phyloP scores from a whole-genome alignment of 176 grass and related monocot species.

The Luzula sylvatica region DNA sequence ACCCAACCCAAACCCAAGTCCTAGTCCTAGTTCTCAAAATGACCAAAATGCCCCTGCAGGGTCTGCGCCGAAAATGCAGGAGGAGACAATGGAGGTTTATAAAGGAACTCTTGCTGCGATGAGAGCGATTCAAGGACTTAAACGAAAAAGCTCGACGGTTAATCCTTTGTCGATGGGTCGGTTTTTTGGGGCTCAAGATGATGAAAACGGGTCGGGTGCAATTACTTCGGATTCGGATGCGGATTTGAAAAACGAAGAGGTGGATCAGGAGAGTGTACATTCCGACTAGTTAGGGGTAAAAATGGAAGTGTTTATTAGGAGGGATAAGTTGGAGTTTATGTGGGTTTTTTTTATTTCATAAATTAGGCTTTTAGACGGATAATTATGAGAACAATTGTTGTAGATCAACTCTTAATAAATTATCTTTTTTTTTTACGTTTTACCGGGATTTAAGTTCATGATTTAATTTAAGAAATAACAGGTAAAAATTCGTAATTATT shows the following conservation, averaged over 20 bases:
- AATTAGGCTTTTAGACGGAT: too few species aligned
- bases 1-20: constrained; percentile 24
- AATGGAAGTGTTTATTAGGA: too few species aligned
- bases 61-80: constrained; percentile 2
- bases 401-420: too few species aligned
- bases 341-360: too few species aligned
- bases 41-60: constrained; percentile 6
- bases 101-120: constrained; percentile 77
- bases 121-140: constrained; percentile 73
- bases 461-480: too few species aligned
- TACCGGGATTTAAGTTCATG: too few species aligned
- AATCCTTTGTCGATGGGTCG: constrained; percentile 66
- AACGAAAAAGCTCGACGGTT: constrained; percentile 80
- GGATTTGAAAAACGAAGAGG: constrained; percentile 41
- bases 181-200: constrained; percentile 72
- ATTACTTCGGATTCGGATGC: constrained; percentile 63
- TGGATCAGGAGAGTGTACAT: constrained; percentile 42
- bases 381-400: too few species aligned
- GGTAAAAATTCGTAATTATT: too few species aligned
- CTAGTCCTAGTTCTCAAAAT: constrained; percentile 25
- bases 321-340: too few species aligned
- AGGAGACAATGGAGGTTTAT: constrained; percentile 53
- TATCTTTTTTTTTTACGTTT: too few species aligned
- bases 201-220: constrained; percentile 52
- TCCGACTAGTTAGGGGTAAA: constrained; percentile 21